Base-by-base conservation (phyloP, 208 protist species). In the Trypanosoma theileri region DNA sequence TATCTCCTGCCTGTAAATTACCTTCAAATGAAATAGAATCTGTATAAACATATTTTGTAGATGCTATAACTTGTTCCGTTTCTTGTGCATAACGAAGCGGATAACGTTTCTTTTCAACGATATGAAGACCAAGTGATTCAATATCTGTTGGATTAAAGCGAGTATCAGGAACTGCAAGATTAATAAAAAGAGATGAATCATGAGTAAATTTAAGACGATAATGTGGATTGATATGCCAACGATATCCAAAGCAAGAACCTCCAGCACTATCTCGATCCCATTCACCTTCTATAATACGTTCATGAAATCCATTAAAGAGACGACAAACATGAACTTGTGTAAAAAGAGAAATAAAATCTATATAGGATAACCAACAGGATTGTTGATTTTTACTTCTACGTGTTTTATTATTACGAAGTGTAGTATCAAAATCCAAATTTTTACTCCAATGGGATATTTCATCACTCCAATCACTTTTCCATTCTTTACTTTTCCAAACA, bases 321-420 rank as follows among this genome's bases (percentile, higher is more conserved):
- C 82, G 77, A 64, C 84, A 89, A 8, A 87, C 48, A 55, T 94
- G 88, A 13, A 93, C 70, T 55, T 86, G 77, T 53, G 67, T 71
- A 65, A 96, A 94, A 53, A 69, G 68, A 41, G 66, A 22, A 50
- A 96, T 53, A 71, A 96, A 94, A 52, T 89, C 81, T 12, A 56
- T 55, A 66, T 92, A 94, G n/a, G 82, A 78, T n/a, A 96, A 91
- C 91, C 91, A 96, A 58, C 94, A 96, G 11, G 78, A 51, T 19
- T 21, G 14, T 22, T 16, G 9, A 22, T 55, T 71, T 13, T 63
- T 46, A 50, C 16, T 48, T 14, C 1, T 48, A 51, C 16, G 19
- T 61, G 3, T 67, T 16, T 31, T 53, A 21, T 52, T 62, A 19
- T 19, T 46, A 31, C 75, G 71, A 17, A 96, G 76, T 11, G 80